These are phyloP conservation scores for Lactuca saligna DNA, from an alignment of 129 eudicot genomes.

Conservation along the genomic window DNA sequence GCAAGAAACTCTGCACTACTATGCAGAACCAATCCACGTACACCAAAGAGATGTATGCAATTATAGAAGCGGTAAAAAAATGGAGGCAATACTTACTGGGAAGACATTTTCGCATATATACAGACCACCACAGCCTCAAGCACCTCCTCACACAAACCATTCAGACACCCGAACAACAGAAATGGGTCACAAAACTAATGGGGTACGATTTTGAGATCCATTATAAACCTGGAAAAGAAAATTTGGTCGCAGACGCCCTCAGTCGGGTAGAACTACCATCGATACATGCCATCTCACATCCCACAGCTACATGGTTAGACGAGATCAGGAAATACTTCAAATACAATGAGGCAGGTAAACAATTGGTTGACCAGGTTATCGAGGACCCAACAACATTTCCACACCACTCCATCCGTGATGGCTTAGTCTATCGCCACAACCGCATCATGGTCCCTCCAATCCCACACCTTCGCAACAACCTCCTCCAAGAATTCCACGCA, in stretches of 20 bases:
- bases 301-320: not conserved
- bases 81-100: not conserved
- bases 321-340: not conserved
- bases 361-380: not conserved
- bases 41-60: not conserved
- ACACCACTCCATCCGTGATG: not conserved
- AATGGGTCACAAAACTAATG: slow-evolving; percentile 4
- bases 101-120: not conserved
- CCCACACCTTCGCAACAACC: not conserved
- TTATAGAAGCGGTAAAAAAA: not conserved
- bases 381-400: not conserved
- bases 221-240: not conserved
- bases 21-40: not conserved
- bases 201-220: not conserved
- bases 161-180: slow-evolving; percentile 3
- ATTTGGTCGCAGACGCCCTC: not conserved
- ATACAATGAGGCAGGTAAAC: not conserved
- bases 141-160: not conserved
- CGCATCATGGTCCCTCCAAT: not conserved
- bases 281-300: not conserved
- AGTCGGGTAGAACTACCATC: not conserved
- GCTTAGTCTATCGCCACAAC: not conserved
- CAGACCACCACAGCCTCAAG: not conserved
- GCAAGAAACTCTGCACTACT: not conserved
- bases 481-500: not conserved